Base-by-base conservation (phyloP, 306 rosid genomes). In the Vigna mungo region DNA sequence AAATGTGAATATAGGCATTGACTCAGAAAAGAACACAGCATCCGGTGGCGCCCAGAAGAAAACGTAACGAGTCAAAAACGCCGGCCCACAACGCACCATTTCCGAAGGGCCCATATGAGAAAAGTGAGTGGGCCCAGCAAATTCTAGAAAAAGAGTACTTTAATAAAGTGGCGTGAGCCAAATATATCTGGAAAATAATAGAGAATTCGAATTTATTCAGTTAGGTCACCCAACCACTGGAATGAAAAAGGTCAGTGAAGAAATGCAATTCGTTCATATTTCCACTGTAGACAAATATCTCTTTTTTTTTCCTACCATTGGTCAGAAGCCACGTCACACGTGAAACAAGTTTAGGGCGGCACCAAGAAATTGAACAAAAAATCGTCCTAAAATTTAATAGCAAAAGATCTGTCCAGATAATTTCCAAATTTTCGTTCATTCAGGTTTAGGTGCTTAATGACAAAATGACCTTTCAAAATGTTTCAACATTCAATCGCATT, bases 61-160 rank as follows among this genome's bases (percentile, higher is more conserved):
- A 41, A 39, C 25, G 46, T 0, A 10, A 3, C 2, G 10, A 72
- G 83, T 81, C 78, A 77, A 81, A 49, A 77, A 23, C 52, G 60
- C 44, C 60, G 60, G 85, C 75, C 81, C 77, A 72, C 14, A 6
- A 18, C 27, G 34, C 8, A 61, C 13, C 13, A 61, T 34, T 43
- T 46, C 0, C 12, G 34, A 3, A 6, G 37, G 75, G 68, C 36
- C 71, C 71, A 47, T 15, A 12, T 34, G 5, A 30, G 13, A 34
- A 53, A 79, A 80, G 83, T 43, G 15, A 41, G 58, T 67, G 81
- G 84, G 68, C 52, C 72, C 67, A n/a, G 8, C 14, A 48, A 23
- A 15, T 65, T 39, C 1, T 9, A 14, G 52, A 48, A 63, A 56
- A 15, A 18, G 7, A 41, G 23, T 41, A 2, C 39, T 32, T 55